Evolutionary conservation across 306 rosid species (phyloP).

Genomic region (Malus sylvestris): DNA sequence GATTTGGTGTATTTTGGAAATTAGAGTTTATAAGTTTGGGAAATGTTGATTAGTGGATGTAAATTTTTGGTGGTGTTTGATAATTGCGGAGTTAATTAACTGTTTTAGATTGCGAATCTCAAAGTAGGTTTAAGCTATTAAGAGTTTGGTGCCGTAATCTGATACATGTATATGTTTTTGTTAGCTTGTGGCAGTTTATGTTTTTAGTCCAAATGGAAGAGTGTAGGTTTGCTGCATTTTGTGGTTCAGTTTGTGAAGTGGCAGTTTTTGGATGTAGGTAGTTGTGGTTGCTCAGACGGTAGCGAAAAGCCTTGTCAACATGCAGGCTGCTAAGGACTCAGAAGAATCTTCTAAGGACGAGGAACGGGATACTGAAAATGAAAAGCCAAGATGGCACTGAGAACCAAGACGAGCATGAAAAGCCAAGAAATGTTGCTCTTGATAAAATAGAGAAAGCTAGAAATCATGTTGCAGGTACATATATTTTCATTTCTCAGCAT

Average conservation of each 20-base stretch:
- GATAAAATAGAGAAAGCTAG: constrained; percentile 88
- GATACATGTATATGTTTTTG: not conserved
- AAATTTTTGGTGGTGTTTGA: not conserved
- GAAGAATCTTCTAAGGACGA: constrained; percentile 54
- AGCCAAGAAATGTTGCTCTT: constrained; percentile 55
- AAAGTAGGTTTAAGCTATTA: not conserved
- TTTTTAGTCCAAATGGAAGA: not conserved
- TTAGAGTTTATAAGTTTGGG: constrained; percentile 5
- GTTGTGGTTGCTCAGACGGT: constrained; percentile 80
- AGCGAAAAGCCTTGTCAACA: constrained; percentile 63
- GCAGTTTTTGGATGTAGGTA: constrained; percentile 51
- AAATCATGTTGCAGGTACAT: no score
- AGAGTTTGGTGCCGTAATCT: not conserved
- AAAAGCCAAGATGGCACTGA: constrained; percentile 37
- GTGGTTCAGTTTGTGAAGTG: not conserved
- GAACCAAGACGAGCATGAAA: constrained; percentile 41
- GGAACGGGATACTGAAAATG: constrained; percentile 35
- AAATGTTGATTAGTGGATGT: constrained; percentile 4
- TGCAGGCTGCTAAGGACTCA: constrained; percentile 46
- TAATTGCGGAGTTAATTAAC: not conserved
- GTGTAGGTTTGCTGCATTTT: constrained; percentile 4
- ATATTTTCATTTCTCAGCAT: no score
- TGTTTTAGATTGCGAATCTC: not conserved
- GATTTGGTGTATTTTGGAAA: not conserved
- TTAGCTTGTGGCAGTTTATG: not conserved